phyloP scores from a whole-genome alignment of 768 basidiomycete genomes.

The Lactifluus volemus region DNA sequence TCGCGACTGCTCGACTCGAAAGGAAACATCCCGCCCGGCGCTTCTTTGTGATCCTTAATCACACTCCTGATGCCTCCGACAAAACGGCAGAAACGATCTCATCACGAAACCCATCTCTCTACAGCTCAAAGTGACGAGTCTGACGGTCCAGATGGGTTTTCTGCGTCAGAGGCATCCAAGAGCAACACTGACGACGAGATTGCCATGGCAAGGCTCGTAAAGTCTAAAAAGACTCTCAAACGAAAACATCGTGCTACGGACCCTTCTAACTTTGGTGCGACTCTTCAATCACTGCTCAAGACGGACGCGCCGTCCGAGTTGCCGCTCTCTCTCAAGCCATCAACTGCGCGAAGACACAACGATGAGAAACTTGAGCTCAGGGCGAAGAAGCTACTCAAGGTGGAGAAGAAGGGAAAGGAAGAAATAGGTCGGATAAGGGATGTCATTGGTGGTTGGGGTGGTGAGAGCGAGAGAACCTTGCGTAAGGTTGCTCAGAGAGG shows the following conservation, averaged over 20 bases:
- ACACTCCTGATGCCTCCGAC: constrained; percentile 36
- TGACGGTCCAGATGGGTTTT: constrained; percentile 9
- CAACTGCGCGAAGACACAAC: constrained; percentile 55
- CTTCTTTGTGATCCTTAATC: constrained; percentile 6
- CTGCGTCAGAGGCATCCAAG: constrained; percentile 23
- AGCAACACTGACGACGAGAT: constrained; percentile 59
- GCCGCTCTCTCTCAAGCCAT: constrained; percentile 75
- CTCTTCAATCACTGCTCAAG: constrained; percentile 60
- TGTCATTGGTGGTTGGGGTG: constrained; percentile 85
- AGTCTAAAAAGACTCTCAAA: constrained; percentile 75
- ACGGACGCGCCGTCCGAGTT: constrained; percentile 62
- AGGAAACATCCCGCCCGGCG: background rate
- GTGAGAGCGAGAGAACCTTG: constrained; percentile 64
- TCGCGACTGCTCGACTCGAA: constrained; percentile 7
- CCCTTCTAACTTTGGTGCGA: constrained; percentile 63
- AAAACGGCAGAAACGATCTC: constrained; percentile 44
- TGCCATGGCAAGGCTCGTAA: constrained; percentile 40
- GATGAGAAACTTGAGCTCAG: constrained; percentile 67
- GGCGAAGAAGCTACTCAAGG: constrained; percentile 62
- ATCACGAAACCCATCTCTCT: constrained; percentile 16
- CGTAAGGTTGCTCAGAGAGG: constrained; percentile 82
- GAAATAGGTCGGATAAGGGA: constrained; percentile 59
- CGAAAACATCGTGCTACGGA: constrained; percentile 76
- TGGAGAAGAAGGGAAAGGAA: constrained; percentile 67
- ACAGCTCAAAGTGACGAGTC: constrained; percentile 9